Evolutionary conservation across 805 yeast species (phyloP), one percentile per base, ranked within the genome.

Genomic region (Kodamaea leandrae): DNA sequence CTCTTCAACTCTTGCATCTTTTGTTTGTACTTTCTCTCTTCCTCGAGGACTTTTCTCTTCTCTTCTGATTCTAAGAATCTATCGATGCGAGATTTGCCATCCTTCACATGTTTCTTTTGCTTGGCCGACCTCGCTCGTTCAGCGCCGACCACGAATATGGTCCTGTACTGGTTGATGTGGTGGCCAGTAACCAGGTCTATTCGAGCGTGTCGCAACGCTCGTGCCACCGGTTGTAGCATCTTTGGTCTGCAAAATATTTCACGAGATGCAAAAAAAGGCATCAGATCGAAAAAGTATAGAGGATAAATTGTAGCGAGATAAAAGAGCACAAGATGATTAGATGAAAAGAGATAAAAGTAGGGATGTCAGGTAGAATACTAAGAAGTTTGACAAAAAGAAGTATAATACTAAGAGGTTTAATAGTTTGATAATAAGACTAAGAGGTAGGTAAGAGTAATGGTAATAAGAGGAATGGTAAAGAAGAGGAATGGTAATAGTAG

Each of bases 1-100:
- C 43, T 37, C 20, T 52, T 52, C 37, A 67, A 52, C 42, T 66
- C 66, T 19, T 53, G 43, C 36, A 60, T 33, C 43, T 60, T 53
- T 27, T 44, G 45, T 29, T 50, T 45, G 42, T 55, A 54, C 35
- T 58, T 59, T 15, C 43, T 37, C 29, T 57, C 63, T 34, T 62
- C 52, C 18, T 44, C 44, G 17, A 42, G 43, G 3, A 46, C 21
- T 20, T 44, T 50, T 17, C 63, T 37, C 16, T 47, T 47, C 12
- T 54, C 48, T 5, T 61, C 68, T 12, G 43, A 45, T 15, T 54
- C 51, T 15, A 48, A 26, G 26, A 43, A 45, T 16, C 40, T 15
- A 14, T 41, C 37, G 14, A 42, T 20, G 10, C 20, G 33, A 12
- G 39, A 36, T 27, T 28, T 36, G 18, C 28, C 33, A 13, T 36